phyloP scores from a whole-genome alignment of 2,329 filamentous ascomycete species.

The Penicillium sp. region DNA sequence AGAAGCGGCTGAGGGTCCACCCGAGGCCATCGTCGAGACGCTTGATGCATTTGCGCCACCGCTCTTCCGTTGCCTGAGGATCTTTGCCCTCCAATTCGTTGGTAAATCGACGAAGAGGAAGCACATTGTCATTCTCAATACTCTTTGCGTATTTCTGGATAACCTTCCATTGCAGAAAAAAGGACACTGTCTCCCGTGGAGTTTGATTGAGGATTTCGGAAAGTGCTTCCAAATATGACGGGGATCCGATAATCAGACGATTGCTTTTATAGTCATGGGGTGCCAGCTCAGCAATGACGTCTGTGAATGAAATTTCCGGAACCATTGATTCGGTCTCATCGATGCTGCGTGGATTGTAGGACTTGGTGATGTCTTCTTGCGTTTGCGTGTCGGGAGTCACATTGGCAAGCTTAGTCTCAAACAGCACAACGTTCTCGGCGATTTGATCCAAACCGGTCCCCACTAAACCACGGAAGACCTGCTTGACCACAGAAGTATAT shows the following conservation, averaged over 20 bases:
- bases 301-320: slow-evolving; percentile 52
- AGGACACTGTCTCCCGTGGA: slow-evolving; percentile 51
- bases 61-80: slow-evolving; percentile 56
- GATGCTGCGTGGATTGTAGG: slow-evolving; percentile 59
- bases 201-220: slow-evolving; percentile 52
- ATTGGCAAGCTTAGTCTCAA: slow-evolving; percentile 57
- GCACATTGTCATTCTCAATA: slow-evolving; percentile 55
- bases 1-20: slow-evolving; percentile 67
- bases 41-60: slow-evolving; percentile 60
- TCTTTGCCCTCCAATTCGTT: slow-evolving; percentile 59
- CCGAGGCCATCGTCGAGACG: slow-evolving; percentile 54
- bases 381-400: slow-evolving; percentile 55
- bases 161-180: slow-evolving; percentile 61
- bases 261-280: slow-evolving; percentile 48
- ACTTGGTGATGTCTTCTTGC: slow-evolving; percentile 58
- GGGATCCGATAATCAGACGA: slow-evolving; percentile 55
- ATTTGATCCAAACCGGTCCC: slow-evolving; percentile 25
- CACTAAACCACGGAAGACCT: slow-evolving; percentile 40
- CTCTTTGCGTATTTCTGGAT: slow-evolving; percentile 50
- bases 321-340: slow-evolving; percentile 51
- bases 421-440: slow-evolving; percentile 46
- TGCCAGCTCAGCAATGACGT: slow-evolving; percentile 49
- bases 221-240: slow-evolving; percentile 55
- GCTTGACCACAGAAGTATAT: slow-evolving; percentile 46
- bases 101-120: slow-evolving; percentile 55